Conservation (phyloP, 352 stramenopile species). For the Globisporangium abappressorium region DNA sequence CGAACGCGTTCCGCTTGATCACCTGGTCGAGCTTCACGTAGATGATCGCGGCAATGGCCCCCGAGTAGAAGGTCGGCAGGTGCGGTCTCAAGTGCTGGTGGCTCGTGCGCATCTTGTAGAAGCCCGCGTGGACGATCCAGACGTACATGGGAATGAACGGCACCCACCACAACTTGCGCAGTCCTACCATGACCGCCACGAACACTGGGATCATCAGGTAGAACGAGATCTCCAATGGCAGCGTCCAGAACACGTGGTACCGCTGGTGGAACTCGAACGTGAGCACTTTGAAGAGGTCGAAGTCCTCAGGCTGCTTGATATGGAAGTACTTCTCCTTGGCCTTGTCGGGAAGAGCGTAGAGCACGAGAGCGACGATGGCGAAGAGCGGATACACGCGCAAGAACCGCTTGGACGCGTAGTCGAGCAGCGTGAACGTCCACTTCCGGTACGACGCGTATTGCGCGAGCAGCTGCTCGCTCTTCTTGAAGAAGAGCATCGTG, state of each 20-base stretch:
- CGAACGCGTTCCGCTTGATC: conserved; percentile 24
- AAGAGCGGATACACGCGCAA: conserved; percentile 58
- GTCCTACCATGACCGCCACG: conserved; percentile 10
- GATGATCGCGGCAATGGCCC: conserved; percentile 34
- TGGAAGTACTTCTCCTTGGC: conserved; percentile 27
- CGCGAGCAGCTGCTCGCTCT: conserved; percentile 17
- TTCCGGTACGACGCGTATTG: conserved; percentile 14
- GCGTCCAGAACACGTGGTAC: conserved; percentile 47
- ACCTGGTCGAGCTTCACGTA: conserved; percentile 23
- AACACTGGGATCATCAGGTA: conserved; percentile 36
- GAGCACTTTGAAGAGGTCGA: conserved; percentile 32
- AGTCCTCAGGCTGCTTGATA: conserved; percentile 20
- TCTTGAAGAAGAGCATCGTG: conserved; percentile 23
- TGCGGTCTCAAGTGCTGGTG: conserved; percentile 30
- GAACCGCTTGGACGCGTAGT: conserved; percentile 51
- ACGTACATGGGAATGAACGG: conserved; percentile 14
- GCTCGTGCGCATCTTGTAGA: conserved; percentile 19
- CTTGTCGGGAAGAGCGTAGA: conserved; percentile 29
- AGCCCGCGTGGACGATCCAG: conserved; percentile 14
- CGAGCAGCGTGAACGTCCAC: conserved; percentile 17
- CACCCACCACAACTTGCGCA: conserved; percentile 22
- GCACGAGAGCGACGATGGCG: conserved; percentile 23
- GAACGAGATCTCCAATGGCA: conserved; percentile 47
- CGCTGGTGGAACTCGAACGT: conserved; percentile 17
- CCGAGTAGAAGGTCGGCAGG: conserved; percentile 33